Evolutionary conservation across 2,329 filamentous ascomycete genomes (phyloP).

Genomic region (Alternaria longipes): DNA sequence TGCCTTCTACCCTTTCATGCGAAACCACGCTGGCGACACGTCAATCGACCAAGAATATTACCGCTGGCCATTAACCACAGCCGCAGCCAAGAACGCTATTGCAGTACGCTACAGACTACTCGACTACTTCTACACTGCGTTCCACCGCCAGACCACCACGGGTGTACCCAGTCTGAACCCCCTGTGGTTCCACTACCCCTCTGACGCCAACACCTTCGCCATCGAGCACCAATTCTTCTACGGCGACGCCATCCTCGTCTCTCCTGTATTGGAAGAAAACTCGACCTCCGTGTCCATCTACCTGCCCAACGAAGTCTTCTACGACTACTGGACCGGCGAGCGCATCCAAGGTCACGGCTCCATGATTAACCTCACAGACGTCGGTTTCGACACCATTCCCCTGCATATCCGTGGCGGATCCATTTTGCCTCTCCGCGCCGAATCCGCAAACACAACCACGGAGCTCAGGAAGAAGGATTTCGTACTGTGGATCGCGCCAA

Average conservation of each 20-base stretch:
- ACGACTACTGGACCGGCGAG: slow-evolving; percentile 66
- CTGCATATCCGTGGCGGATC: slow-evolving; percentile 71
- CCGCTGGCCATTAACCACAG: slow-evolving; percentile 60
- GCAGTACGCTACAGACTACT: slow-evolving; percentile 75
- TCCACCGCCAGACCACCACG: slow-evolving; percentile 66
- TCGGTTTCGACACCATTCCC: slow-evolving; percentile 65
- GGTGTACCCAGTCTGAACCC: slow-evolving; percentile 74
- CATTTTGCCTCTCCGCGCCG: slow-evolving; percentile 67
- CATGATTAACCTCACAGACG: slow-evolving; percentile 56
- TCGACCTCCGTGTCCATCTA: slow-evolving; percentile 64
- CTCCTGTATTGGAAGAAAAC: slow-evolving; percentile 64
- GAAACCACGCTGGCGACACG: slow-evolving; percentile 71
- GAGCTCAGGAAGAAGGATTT: slow-evolving; percentile 74
- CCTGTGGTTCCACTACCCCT: slow-evolving; percentile 74
- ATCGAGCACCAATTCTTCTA: slow-evolving; percentile 67
- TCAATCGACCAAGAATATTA: slow-evolving; percentile 70
- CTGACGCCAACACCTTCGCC: slow-evolving; percentile 61
- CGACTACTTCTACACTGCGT: slow-evolving; percentile 79
- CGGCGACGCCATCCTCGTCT: slow-evolving; percentile 65
- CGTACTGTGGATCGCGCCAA: slow-evolving; percentile 74
- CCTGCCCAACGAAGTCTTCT: slow-evolving; percentile 67
- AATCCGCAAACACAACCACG: slow-evolving; percentile 67
- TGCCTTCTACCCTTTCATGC: slow-evolving; percentile 79
- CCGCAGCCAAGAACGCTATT: slow-evolving; percentile 73
- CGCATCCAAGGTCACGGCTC: slow-evolving; percentile 59